Percentiles rank a stretch among this genome's conserved stretches.
Evolutionary conservation across 2,329 filamentous ascomycete genomes (phyloP).

Genomic region (Purpureocillium takamizusanense): DNA sequence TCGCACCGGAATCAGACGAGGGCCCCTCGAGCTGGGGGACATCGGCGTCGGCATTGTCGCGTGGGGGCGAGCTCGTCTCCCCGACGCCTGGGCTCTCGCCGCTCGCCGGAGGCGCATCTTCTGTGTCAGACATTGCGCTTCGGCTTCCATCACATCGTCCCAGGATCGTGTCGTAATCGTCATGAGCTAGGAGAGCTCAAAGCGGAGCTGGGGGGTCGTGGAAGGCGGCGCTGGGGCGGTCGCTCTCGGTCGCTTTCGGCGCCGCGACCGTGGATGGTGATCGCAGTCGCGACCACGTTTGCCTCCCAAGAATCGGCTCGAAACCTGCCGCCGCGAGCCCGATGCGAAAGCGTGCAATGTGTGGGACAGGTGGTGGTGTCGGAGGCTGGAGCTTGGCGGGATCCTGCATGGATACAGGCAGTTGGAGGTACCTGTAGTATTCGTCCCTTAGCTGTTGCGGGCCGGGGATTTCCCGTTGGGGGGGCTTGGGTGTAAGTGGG

Average conservation of each 20-base stretch:
- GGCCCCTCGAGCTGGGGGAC: constrained; percentile 9
- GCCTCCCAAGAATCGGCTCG: no score
- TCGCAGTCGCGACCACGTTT: no score
- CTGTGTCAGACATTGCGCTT: constrained; percentile 38
- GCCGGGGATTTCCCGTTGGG: not conserved
- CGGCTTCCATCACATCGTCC: constrained; percentile 27
- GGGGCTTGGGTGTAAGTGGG: no score
- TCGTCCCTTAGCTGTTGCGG: not conserved
- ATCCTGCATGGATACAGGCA: no score
- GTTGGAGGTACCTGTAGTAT: no score
- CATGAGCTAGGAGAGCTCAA: not conserved
- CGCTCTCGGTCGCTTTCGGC: no score
- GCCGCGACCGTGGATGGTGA: no score
- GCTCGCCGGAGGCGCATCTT: constrained; percentile 32
- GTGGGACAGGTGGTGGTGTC: no score
- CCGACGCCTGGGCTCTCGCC: constrained; percentile 31
- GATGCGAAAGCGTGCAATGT: no score
- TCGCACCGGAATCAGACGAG: constrained; percentile 2
- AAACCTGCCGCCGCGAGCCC: no score
- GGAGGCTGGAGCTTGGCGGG: no score
- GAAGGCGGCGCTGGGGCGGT: not conserved
- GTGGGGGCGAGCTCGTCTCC: constrained; percentile 22
- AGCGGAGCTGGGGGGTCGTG: not conserved
- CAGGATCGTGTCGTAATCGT: not conserved
- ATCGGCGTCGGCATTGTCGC: constrained; percentile 8